phyloP scores from a whole-genome alignment of 352 stramenopile genomes.

The Globisporangium radiosum region DNA sequence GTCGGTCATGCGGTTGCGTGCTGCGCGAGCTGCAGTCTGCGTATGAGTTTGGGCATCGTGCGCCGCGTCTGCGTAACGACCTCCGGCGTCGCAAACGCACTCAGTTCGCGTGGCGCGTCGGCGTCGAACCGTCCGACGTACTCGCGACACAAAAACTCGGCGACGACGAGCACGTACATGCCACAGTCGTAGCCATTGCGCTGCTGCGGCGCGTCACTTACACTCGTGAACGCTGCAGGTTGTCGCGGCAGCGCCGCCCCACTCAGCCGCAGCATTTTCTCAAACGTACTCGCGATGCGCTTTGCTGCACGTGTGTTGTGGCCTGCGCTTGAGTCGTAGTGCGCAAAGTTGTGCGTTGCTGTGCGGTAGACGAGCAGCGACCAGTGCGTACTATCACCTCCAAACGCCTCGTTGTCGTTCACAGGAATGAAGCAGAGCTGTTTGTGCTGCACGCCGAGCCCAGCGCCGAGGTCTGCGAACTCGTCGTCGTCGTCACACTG shows the following conservation, averaged over 20 bases:
- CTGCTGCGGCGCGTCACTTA: conserved; percentile 51
- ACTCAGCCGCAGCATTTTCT: conserved; percentile 26
- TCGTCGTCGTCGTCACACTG: conserved; percentile 83
- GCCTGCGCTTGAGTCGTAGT: conserved; percentile 71
- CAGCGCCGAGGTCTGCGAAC: conserved; percentile 47
- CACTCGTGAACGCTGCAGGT: conserved; percentile 19
- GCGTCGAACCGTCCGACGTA: conserved; percentile 6
- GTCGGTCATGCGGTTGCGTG: neutral
- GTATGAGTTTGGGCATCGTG: conserved; percentile 40
- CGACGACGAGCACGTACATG: conserved; percentile 65
- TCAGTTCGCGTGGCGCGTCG: conserved; percentile 12
- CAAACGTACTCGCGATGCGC: conserved; percentile 33
- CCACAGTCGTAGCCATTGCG: conserved; percentile 77
- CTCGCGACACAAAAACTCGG: conserved; percentile 50
- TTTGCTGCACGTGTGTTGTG: conserved; percentile 47
- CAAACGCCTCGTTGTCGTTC: conserved; percentile 58
- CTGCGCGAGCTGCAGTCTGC: conserved; percentile 16
- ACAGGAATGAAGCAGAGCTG: conserved; percentile 58
- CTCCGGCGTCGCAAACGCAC: conserved; percentile 40
- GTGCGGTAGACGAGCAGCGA: conserved; percentile 53
- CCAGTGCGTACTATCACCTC: conserved; percentile 61
- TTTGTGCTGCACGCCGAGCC: conserved; percentile 29
- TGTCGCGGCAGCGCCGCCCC: neutral
- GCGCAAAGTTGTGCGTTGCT: conserved; percentile 26
- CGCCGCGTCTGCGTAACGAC: conserved; percentile 39